These are phyloP conservation scores for Papilionanthe hybrid DNA, from an alignment of 116 monocot species.

Conservation along the genomic window DNA sequence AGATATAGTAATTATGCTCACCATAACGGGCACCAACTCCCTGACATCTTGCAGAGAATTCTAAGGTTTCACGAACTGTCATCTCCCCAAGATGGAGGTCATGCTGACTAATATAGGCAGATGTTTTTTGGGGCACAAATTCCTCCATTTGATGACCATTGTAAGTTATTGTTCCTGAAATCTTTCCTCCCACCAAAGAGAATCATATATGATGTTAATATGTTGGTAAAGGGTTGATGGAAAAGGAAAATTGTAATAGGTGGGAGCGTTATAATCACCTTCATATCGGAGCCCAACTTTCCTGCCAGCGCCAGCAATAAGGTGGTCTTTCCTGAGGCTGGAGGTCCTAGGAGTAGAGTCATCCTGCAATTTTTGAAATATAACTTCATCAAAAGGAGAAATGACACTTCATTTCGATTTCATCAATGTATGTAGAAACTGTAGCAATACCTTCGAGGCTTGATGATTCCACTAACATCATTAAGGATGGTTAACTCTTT, in stretches of 20 bases:
- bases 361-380: conserved; percentile 32
- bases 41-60: conserved; percentile 81
- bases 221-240: not conserved
- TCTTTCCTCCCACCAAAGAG: conserved; percentile 5
- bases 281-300: conserved; percentile 45
- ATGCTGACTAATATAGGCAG: conserved; percentile 85
- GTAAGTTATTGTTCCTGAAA: conserved; percentile 64
- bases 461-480: conserved; percentile 74
- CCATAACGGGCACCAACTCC: conserved; percentile 83
- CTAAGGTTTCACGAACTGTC: conserved; percentile 83
- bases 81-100: conserved; percentile 88
- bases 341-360: conserved; percentile 79
- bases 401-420: not conserved
- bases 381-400: not conserved
- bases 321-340: conserved; percentile 75
- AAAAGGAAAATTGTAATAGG: not conserved
- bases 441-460: conserved; percentile 51
- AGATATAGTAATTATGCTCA: conserved; percentile 4
- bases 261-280: conserved; percentile 23
- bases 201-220: not conserved
- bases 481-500: conserved; percentile 48
- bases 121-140: conserved; percentile 75
- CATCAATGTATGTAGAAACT: not conserved
- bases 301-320: conserved; percentile 73
- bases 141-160: conserved; percentile 76